Evolutionary conservation across 2,329 filamentous ascomycete species (phyloP), one percentile per base, ranked within the genome.

Genomic region (Graphium sp.): DNA sequence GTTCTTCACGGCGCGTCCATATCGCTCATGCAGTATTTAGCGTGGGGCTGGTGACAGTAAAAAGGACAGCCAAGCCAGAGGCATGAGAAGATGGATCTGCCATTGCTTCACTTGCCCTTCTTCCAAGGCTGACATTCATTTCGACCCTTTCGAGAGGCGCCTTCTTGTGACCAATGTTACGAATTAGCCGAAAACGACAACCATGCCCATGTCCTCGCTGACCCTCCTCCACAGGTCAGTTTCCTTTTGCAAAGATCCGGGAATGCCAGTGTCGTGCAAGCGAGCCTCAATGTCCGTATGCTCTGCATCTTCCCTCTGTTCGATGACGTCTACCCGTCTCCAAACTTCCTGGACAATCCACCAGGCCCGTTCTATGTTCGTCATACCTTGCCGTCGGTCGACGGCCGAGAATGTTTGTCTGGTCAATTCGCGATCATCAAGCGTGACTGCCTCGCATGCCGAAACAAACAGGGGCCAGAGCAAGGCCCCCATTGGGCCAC

Each of bases 381-480:
- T 60, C 71, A 75, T 75, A 13, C 71, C 69, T 43, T 75, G 72
- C 12, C 68, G 50, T 30, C 51, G 55, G 33, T 65, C 60, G 7
- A 72, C 54, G 5, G 60, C 61, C 5, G 47, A 43, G 39, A 75
- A 74, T 0, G 64, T 53, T 31, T 52, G 50, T 16, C 53, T 45
- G 4, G 69, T 66, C 12, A 67, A 46, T 5, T 50, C 52, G 11
- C 69, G 51, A 41, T 76, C 69, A 7, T 49, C 51, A 2, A 44
- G 38, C 11, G 43, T 52, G 7, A 54, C 48, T 1, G 69, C 70
- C 43, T 76, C 71, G 40, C 69, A 74, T 2, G 66, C 60, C 2
- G 68, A 64, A 7, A 71, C 67, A 38, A 76, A 76, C 4, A 94
- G 49, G 2, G 71, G 71, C 67, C 70, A 75, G 3, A 76, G 53